phyloP scores from a whole-genome alignment of 331 rosid genomes.

The Stylosanthes scabra region DNA sequence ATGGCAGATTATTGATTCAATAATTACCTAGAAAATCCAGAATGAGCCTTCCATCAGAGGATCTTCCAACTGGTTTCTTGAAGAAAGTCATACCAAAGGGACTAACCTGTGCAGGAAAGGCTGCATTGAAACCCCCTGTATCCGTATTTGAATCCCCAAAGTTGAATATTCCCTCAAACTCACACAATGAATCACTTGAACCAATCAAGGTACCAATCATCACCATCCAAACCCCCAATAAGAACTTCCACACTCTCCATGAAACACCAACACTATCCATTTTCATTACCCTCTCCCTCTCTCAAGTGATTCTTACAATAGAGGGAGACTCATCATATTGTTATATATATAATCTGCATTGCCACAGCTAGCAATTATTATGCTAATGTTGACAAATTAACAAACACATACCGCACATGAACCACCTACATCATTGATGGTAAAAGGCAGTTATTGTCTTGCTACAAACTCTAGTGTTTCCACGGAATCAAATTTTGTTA shows the following conservation, averaged over 20 bases:
- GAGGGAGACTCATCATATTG: neutral
- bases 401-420: neutral
- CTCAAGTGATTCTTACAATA: neutral
- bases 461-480: neutral
- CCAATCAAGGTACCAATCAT: slow-evolving; percentile 31
- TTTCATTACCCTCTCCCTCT: neutral
- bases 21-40: slow-evolving; percentile 67
- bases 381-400: slow-evolving; percentile 23
- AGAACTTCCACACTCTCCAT: neutral
- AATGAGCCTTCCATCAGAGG: slow-evolving; percentile 81
- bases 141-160: slow-evolving; percentile 80
- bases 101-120: slow-evolving; percentile 64
- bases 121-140: slow-evolving; percentile 72
- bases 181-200: slow-evolving; percentile 44
- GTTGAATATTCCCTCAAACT: slow-evolving; percentile 73
- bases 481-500: neutral
- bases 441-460: neutral
- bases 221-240: neutral
- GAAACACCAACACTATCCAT: slow-evolving; percentile 9
- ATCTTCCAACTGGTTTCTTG: slow-evolving; percentile 68
- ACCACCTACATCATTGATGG: neutral
- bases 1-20: too few species aligned
- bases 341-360: neutral
- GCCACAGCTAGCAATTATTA: neutral
- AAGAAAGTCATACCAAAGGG: slow-evolving; percentile 82